These are phyloP conservation scores for Diaporthe amygdali DNA, from an alignment of 2,329 filamentous ascomycete genomes.

Conservation along the genomic window DNA sequence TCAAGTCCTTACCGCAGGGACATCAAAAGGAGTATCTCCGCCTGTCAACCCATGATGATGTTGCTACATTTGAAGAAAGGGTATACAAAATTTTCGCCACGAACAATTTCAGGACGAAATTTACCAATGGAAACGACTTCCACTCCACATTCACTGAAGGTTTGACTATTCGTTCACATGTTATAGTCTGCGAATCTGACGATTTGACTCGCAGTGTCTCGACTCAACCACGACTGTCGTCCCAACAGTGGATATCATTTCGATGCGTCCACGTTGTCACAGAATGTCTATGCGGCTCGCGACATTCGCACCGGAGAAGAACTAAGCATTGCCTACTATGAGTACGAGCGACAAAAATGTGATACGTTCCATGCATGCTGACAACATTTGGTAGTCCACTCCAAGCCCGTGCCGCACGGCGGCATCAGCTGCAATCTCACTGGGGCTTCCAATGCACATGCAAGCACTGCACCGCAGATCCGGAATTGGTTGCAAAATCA, in stretches of 20 bases:
- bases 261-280: background rate
- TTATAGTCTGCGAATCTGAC: background rate
- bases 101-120: slow-evolving; percentile 8
- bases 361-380: background rate
- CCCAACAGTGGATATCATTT: slow-evolving; percentile 15
- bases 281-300: slow-evolving; percentile 10
- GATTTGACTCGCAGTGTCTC: background rate
- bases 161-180: background rate
- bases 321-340: slow-evolving; percentile 1
- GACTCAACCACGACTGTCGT: slow-evolving; percentile 10
- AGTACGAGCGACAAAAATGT: background rate
- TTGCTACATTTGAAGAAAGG: background rate
- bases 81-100: slow-evolving; percentile 6
- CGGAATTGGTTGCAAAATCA: background rate
- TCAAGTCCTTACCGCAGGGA: background rate
- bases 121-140: background rate
- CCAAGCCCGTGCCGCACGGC: background rate
- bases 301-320: slow-evolving; percentile 1
- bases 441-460: slow-evolving; percentile 18
- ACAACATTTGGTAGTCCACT: background rate
- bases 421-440: background rate
- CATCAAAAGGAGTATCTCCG: slow-evolving; percentile 7
- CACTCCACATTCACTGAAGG: slow-evolving; percentile 15
- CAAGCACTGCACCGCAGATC: background rate
- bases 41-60: slow-evolving; percentile 3